These are phyloP conservation scores for Tylopilus orsonianus DNA, from an alignment of 1,284 basidiomycete genomes.

Conservation along the genomic window DNA sequence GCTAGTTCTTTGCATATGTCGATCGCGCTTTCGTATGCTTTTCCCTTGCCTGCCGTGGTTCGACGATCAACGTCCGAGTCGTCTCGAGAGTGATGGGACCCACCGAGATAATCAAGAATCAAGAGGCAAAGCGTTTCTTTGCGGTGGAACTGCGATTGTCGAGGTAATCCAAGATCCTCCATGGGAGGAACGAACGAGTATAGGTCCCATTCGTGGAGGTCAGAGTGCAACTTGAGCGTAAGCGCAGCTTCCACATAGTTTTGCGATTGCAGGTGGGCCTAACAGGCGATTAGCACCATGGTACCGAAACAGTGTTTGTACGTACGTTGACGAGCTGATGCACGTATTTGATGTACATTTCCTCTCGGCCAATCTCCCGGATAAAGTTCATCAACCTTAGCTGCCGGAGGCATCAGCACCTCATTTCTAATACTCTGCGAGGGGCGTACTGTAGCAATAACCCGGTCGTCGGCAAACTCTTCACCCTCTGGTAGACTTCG, in stretches of 20 bases:
- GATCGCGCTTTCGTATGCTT: conserved; percentile 93
- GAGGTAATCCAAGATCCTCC: conserved; percentile 84
- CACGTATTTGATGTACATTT: conserved; percentile 93
- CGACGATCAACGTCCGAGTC: conserved; percentile 6
- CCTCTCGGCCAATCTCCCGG: conserved; percentile 80
- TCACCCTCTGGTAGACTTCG: conserved; percentile 94
- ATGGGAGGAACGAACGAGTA: conserved; percentile 80
- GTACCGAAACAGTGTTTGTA: conserved; percentile 9
- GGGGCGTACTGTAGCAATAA: conserved; percentile 75
- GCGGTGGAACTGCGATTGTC: conserved; percentile 91
- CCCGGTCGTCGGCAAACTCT: conserved; percentile 90
- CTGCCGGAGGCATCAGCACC: conserved; percentile 36
- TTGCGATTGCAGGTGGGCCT: conserved; percentile 84
- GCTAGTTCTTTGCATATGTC: conserved; percentile 91
- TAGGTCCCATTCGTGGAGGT: conserved; percentile 88
- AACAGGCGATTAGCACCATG: conserved; percentile 13
- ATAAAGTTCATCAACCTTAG: conserved; percentile 92
- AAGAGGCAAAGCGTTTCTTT: conserved; percentile 89
- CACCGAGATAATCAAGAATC: conserved; percentile 86
- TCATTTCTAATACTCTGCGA: neutral
- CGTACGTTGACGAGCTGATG: conserved; percentile 89
- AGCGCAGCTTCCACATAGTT: conserved; percentile 93
- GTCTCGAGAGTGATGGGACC: conserved; percentile 22
- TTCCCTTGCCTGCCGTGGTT: conserved; percentile 72
- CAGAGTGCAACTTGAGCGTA: conserved; percentile 90